These are phyloP conservation scores for Polytolypa hystricis DNA, from an alignment of 2,329 filamentous ascomycete species.

Conservation along the genomic window DNA sequence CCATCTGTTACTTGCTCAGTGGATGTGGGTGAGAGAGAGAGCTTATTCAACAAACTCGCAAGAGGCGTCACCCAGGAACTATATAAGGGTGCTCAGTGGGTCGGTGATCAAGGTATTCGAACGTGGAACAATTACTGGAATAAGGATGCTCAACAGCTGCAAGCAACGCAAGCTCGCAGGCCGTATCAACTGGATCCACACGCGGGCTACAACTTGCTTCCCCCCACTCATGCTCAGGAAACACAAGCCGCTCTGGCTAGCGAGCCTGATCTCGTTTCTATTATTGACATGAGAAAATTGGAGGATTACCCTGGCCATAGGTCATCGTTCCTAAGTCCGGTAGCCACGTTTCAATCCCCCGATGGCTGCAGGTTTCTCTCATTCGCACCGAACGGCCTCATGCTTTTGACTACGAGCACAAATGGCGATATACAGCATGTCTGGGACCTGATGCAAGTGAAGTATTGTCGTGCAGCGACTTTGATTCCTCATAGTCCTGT, in stretches of 20 bases:
- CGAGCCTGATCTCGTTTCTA: constrained; percentile 36
- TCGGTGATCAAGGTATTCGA: constrained; percentile 39
- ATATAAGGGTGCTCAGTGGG: constrained; percentile 38
- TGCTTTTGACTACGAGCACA: constrained; percentile 37
- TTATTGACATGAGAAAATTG: constrained; percentile 35
- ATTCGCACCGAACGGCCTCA: constrained; percentile 36
- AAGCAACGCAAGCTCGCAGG: constrained; percentile 20
- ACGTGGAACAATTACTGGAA: constrained; percentile 43
- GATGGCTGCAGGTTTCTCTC: constrained; percentile 41
- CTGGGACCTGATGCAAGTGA: constrained; percentile 40
- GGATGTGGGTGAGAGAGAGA: constrained; percentile 37
- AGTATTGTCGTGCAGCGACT: constrained; percentile 29
- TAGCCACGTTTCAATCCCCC: constrained; percentile 37
- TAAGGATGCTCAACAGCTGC: constrained; percentile 25
- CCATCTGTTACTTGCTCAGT: constrained; percentile 34
- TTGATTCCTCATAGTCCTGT: constrained; percentile 27
- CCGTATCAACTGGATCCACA: constrained; percentile 11
- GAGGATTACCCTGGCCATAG: constrained; percentile 25
- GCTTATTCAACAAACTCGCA: constrained; percentile 37
- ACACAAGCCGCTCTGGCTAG: constrained; percentile 23
- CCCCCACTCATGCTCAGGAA: constrained; percentile 36
- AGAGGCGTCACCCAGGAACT: constrained; percentile 40
- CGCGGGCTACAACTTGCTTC: constrained; percentile 28
- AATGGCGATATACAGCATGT: constrained; percentile 41
- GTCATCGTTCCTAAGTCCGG: constrained; percentile 23